Percentiles rank a stretch among this genome's conserved stretches.
Evolutionary conservation across 768 basidiomycete species (phyloP).

Genomic region (Hericium rajendrae): DNA sequence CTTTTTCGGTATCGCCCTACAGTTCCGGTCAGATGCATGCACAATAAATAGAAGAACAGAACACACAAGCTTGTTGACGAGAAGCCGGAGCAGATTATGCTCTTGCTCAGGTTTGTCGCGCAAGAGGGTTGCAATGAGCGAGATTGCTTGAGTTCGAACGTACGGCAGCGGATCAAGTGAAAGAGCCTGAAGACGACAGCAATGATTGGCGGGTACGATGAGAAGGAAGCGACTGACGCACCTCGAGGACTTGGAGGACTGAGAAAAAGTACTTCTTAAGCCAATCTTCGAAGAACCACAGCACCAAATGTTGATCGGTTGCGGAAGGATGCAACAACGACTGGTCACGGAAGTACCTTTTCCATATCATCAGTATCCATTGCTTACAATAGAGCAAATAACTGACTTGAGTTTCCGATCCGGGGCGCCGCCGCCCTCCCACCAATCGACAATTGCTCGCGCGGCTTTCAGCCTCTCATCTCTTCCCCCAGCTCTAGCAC

Average conservation of each 20-base stretch:
- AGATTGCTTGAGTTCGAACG: constrained; percentile 77
- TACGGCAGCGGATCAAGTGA: constrained; percentile 82
- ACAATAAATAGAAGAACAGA: not conserved
- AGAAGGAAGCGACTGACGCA: too few species aligned
- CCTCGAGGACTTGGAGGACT: constrained; percentile 84
- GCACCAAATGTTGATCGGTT: constrained; percentile 62
- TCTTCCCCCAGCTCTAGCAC: constrained; percentile 36
- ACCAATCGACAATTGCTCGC: constrained; percentile 93
- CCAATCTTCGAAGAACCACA: constrained; percentile 97
- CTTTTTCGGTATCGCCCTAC: constrained; percentile 83
- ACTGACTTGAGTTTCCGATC: constrained; percentile 76
- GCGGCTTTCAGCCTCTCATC: constrained; percentile 88
- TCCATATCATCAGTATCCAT: not conserved
- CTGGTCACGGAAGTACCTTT: constrained; percentile 87
- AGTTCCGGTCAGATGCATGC: not conserved
- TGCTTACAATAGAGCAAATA: not conserved
- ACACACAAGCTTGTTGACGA: constrained; percentile 88
- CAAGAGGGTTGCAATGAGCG: constrained; percentile 70
- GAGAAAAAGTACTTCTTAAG: constrained; percentile 95
- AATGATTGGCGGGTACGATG: too few species aligned
- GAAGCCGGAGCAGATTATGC: constrained; percentile 84
- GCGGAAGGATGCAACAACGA: constrained; percentile 52
- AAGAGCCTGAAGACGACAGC: constrained; percentile 39
- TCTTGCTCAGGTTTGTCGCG: constrained; percentile 93
- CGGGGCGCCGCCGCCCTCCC: constrained; percentile 90